These are phyloP conservation scores for Synchytrium microbalum DNA, from an alignment of 371 early-diverging fungal genomes.

Conservation along the genomic window DNA sequence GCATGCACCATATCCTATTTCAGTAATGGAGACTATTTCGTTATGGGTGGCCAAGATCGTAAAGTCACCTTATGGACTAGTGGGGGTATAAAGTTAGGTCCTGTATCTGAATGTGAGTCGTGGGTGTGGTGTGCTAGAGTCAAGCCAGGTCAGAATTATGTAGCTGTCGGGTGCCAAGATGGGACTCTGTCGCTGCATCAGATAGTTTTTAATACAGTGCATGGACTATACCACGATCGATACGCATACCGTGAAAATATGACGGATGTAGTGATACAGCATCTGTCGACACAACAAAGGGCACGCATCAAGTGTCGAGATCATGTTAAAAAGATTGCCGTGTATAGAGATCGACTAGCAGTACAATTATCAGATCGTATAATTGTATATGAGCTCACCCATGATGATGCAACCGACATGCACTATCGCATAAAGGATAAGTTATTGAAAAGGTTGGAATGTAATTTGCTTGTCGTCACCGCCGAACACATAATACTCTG, in stretches of 20 bases:
- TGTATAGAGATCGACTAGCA: slow-evolving; percentile 41
- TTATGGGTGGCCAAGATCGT: slow-evolving; percentile 41
- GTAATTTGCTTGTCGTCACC: slow-evolving; percentile 47
- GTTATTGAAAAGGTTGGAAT: slow-evolving; percentile 38
- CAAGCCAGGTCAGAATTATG: slow-evolving; percentile 31
- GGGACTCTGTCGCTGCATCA: slow-evolving; percentile 39
- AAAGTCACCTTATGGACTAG: slow-evolving; percentile 41
- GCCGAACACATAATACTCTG: slow-evolving; percentile 42
- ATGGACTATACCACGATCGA: slow-evolving; percentile 42
- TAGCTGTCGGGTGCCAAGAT: slow-evolving; percentile 43
- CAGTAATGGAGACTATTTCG: slow-evolving; percentile 34
- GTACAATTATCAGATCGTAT: slow-evolving; percentile 45
- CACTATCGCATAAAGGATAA: slow-evolving; percentile 47
- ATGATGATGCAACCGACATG: slow-evolving; percentile 41
- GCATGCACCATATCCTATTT: slow-evolving; percentile 33
- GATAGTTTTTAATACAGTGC: slow-evolving; percentile 41
- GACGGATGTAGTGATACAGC: slow-evolving; percentile 51
- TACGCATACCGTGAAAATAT: slow-evolving; percentile 46
- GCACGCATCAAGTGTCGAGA: slow-evolving; percentile 48
- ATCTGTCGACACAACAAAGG: slow-evolving; percentile 34
- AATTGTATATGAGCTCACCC: slow-evolving; percentile 42
- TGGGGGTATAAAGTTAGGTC: slow-evolving; percentile 39
- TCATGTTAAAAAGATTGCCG: slow-evolving; percentile 46
- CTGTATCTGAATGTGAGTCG: slow-evolving; percentile 31
- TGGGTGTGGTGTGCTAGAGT: slow-evolving; percentile 47